phyloP scores from a whole-genome alignment of 805 yeast genomes.

The Lachancea sp. region DNA sequence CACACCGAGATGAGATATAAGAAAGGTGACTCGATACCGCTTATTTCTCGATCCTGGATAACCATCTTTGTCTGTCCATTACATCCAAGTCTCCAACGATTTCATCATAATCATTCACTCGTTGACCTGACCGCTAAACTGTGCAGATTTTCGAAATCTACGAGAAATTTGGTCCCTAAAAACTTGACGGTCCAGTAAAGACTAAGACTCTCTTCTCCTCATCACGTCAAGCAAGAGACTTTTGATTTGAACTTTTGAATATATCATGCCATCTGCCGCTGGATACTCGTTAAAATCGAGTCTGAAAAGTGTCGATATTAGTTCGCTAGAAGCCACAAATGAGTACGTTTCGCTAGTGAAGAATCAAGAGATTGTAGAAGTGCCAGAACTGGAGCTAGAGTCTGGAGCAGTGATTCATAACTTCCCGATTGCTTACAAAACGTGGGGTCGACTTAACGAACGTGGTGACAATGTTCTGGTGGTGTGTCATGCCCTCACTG shows the following conservation, averaged over 20 bases:
- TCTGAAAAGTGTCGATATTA: constrained; percentile 20
- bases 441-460: constrained; percentile 84
- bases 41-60: neutral
- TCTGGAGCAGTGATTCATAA: constrained; percentile 65
- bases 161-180: neutral
- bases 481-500: constrained; percentile 94
- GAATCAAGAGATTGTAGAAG: constrained; percentile 69
- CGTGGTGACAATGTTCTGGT: constrained; percentile 70
- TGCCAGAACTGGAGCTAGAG: constrained; percentile 71
- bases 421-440: constrained; percentile 91
- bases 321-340: constrained; percentile 36
- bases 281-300: constrained; percentile 4
- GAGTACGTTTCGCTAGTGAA: constrained; percentile 64
- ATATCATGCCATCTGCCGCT: neutral
- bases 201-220: too few relatives aligned
- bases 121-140: neutral
- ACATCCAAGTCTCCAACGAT: neutral
- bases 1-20: neutral
- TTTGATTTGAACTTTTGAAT: neutral
- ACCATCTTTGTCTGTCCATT: neutral
- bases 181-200: neutral
- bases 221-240: too few relatives aligned
- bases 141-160: neutral
- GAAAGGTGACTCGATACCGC: neutral
- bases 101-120: neutral